Evolutionary conservation across 2,329 filamentous ascomycete species (phyloP).

Genomic region (Cladosporium halotolerans): DNA sequence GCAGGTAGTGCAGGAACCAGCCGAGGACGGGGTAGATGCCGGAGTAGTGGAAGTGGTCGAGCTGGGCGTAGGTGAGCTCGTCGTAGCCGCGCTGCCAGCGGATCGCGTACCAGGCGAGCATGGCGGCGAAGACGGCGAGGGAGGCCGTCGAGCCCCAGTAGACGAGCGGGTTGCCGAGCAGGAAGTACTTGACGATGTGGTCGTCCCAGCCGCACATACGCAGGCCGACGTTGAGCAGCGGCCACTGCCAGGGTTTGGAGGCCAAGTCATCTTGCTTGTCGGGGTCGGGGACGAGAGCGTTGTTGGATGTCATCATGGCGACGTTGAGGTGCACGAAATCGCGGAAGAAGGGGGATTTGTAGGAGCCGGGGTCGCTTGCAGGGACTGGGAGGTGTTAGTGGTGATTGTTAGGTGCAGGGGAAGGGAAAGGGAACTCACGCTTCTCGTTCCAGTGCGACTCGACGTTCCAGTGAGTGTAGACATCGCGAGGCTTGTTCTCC

Average conservation of each 20-base stretch:
- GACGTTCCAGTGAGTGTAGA: constrained; percentile 98
- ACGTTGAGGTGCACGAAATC: constrained; percentile 98
- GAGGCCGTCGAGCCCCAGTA: constrained; percentile 90
- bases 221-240: constrained; percentile 86
- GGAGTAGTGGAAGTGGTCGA: constrained; percentile 92
- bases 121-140: constrained; percentile 63
- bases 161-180: constrained; percentile 90
- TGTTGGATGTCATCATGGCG: constrained; percentile 99
- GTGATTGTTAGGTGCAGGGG: neutral
- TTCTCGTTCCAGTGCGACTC: constrained; percentile 92
- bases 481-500: constrained; percentile 83
- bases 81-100: constrained; percentile 93
- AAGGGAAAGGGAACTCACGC: constrained; percentile 55
- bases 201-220: constrained; percentile 99
- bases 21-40: constrained; percentile 86
- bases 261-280: constrained; percentile 99
- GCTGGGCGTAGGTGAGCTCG: constrained; percentile 70
- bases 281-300: constrained; percentile 91
- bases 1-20: constrained; percentile 94
- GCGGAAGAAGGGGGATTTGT: constrained; percentile 94
- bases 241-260: constrained; percentile 98
- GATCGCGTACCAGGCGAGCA: constrained; percentile 78
- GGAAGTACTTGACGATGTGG: constrained; percentile 92
- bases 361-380: constrained; percentile 78
- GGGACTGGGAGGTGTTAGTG: constrained; percentile 55